Base-by-base conservation (phyloP, 2,329 filamentous ascomycete genomes). In the Zasmidium angulare region DNA sequence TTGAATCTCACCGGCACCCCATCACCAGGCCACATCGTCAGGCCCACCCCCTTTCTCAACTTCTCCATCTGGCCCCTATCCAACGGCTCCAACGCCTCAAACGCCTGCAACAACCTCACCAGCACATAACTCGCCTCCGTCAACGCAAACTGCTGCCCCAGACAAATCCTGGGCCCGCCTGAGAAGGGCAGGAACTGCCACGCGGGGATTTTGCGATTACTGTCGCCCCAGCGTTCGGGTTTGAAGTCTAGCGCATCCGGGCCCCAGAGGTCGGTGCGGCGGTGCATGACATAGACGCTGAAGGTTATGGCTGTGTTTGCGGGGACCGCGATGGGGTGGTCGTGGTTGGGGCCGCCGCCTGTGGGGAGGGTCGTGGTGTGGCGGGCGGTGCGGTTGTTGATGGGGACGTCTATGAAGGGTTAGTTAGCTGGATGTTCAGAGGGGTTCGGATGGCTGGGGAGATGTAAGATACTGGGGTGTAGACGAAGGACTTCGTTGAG, bases 81-180 rank as follows among this genome's bases (percentile, higher is more conserved):
- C 11, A 59, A 60, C 10, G 66, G 61, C 58, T 72, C 68, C 29
- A 76, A 66, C 1, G 40, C 63, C 9, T 87, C 84, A 70, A 89
- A 95, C 23, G 82, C 79, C 78, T 93, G 90, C 69, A 92, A 83
- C 65, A 93, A 69, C 51, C 89, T 79, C 24, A 87, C 86, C 59
- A 91, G 80, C 12, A 89, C 86, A 71, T 93, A 93, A 23, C 78
- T 78, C 79, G 89, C 89, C 79, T 93, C 89, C 0, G 88, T 90
- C 49, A 93, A 76, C 14, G 90, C 90, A 72, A 92, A 93, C 74
- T 93, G 89, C 79, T 93, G 69, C 2, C 68, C 69, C 23, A 74
- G 52, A 62, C 68, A 75, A 10, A 72, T 70, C 9, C 71, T 43
- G 9, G 72, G 66, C 1, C 71, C 73, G 19, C 72, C 72, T 48